Base-by-base conservation (phyloP, 805 yeast species). In the Ogataea thermomethanolica region DNA sequence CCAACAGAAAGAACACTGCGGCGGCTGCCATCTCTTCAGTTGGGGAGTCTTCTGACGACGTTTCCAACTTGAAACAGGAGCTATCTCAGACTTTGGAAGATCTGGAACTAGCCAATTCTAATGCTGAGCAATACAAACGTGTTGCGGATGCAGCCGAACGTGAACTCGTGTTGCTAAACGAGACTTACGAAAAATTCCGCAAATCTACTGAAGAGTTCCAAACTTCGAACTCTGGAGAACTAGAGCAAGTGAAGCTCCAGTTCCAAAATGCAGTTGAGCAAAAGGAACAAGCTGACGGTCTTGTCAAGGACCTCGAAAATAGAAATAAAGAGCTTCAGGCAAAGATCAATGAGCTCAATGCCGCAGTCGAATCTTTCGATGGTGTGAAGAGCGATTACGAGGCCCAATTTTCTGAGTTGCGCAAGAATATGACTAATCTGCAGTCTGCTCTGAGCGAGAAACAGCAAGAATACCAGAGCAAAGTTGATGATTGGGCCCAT, bases 61-160 rank as follows among this genome's bases (percentile, higher is more conserved):
- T 51, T 13, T 35, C 45, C 8, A 45, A 52, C 10, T 48, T 62
- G 41, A 58, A 55, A 39, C 49, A 59, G 59, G 64, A 61, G 33
- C 29, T 70, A 48, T 36, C 62, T 43, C 47, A 59, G 41, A 65
- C 81, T 7, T 67, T 71, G 38, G 66, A 69, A 32, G 86, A 81
- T 40, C 68, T 83, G 40, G 73, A 70, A 15, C 64, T 74, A 11
- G 76, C 86, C 1, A 74, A 75, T 48, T 66, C 73, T n/a, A 78
- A 73, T 51, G 71, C 76, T 8, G 69, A 69, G n/a, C 80, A 82
- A 49, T 75, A 81, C 55, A 76, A 79, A 41, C 66, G 65, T n/a
- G 70, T 86, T 29, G 79, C 89, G 0, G 62, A 63, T 37, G 77
- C 84, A 10, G 77, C 87, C 3, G 95, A 86, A 54, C 76, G 74